phyloP scores from a whole-genome alignment of 768 basidiomycete genomes.

The Termitomyces sp. region DNA sequence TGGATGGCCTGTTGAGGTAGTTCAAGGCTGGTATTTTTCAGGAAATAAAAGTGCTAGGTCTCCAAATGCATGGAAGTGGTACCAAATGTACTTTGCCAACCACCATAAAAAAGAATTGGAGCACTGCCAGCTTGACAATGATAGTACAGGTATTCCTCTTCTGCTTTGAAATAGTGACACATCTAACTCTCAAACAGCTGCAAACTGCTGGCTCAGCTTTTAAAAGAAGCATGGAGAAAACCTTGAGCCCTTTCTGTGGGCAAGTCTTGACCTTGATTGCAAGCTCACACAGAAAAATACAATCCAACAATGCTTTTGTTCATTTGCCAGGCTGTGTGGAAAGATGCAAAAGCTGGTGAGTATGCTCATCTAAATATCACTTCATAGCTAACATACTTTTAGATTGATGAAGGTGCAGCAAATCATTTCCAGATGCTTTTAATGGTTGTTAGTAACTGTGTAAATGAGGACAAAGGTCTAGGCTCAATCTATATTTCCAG shows the following conservation, averaged over 20 bases:
- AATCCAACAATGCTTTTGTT: neutral
- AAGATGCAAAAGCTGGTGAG: neutral
- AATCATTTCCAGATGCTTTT: neutral
- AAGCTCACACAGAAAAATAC: neutral
- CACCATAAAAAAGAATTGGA: neutral
- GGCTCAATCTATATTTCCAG: neutral
- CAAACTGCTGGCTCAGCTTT: too few species aligned
- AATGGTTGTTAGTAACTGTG: neutral
- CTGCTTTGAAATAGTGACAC: too few species aligned
- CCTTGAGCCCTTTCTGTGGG: neutral
- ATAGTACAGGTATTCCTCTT: too few species aligned
- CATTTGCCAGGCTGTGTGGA: neutral
- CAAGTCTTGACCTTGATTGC: neutral
- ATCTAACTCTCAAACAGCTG: too few species aligned
- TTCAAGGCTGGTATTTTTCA: neutral
- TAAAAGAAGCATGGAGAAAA: neutral
- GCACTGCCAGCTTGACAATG: too few species aligned
- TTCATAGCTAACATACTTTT: neutral
- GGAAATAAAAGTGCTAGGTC: neutral
- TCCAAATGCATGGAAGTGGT: neutral
- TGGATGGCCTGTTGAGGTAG: neutral
- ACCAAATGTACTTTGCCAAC: neutral
- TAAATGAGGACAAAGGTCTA: neutral
- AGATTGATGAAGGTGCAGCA: neutral
- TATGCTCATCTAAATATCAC: neutral